phyloP scores from a whole-genome alignment of 805 yeast species.

The Saccharomycopsis javanensis region DNA sequence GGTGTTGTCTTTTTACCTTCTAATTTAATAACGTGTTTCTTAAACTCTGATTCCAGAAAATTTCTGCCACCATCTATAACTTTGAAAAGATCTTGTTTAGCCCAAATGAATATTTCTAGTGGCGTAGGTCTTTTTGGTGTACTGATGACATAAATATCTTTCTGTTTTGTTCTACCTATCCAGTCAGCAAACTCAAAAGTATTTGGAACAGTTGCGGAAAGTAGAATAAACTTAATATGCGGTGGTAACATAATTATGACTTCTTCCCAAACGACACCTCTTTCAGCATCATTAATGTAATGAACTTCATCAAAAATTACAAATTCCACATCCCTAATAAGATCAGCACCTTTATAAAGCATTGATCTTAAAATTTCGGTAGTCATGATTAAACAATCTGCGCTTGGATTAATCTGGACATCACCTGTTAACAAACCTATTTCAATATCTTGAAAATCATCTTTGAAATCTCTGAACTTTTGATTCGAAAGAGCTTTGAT shows the following conservation, averaged over 20 bases:
- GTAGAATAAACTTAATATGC: conserved; percentile 80
- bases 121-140: conserved; percentile 98
- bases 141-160: conserved; percentile 91
- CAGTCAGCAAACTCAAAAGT: conserved; percentile 96
- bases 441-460: conserved; percentile 69
- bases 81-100: conserved; percentile 62
- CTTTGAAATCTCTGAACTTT: conserved; percentile 79
- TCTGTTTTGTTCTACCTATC: conserved; percentile 96
- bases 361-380: conserved; percentile 92
- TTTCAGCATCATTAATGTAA: conserved; percentile 90
- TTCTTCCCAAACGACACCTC: conserved; percentile 99
- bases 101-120: conserved; percentile 76
- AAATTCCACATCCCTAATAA: conserved; percentile 93
- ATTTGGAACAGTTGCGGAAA: conserved; percentile 98
- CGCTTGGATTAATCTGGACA: conserved; percentile 95
- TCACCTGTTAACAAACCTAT: conserved; percentile 96
- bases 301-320: conserved; percentile 98
- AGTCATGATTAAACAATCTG: conserved; percentile 93
- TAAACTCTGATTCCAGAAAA: conserved; percentile 58
- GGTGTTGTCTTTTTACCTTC: conserved; percentile 32
- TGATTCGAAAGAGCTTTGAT: conserved; percentile 86
- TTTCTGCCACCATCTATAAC: conserved; percentile 65
- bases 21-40: conserved; percentile 44
- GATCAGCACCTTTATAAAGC: conserved; percentile 94
- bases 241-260: conserved; percentile 96